phyloP scores from a whole-genome alignment of 768 basidiomycete genomes.

The Russula vinacea region DNA sequence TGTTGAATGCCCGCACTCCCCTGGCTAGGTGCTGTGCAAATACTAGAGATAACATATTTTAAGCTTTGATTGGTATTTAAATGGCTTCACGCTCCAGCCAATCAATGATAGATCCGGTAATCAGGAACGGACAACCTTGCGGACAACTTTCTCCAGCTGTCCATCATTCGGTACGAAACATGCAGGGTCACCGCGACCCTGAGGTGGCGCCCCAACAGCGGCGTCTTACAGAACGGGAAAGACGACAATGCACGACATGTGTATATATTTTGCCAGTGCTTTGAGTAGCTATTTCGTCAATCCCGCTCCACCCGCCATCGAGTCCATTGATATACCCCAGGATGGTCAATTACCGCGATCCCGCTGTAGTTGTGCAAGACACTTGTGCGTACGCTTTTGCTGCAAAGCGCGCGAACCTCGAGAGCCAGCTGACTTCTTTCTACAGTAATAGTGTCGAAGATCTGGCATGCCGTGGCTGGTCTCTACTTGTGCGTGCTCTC shows the following conservation, averaged over 20 bases:
- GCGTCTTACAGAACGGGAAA: not conserved
- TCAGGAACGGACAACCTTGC: too few species aligned
- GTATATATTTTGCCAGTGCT: not conserved
- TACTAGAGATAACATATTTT: not conserved
- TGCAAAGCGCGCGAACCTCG: not conserved
- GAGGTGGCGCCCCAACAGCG: too few species aligned
- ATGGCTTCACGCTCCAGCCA: not conserved
- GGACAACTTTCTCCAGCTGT: too few species aligned
- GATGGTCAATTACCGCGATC: constrained; percentile 5
- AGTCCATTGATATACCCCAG: not conserved
- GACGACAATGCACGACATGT: too few species aligned
- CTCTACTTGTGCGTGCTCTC: constrained; percentile 10
- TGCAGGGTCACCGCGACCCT: too few species aligned
- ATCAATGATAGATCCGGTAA: not conserved
- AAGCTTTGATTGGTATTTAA: not conserved
- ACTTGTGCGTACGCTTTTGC: not conserved
- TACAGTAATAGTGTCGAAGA: not conserved
- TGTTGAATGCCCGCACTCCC: too few species aligned
- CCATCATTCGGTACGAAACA: too few species aligned
- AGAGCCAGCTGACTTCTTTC: not conserved
- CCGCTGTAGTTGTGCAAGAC: not conserved
- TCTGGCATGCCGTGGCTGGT: not conserved
- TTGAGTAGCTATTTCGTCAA: not conserved
- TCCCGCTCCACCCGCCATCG: not conserved
- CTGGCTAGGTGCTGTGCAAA: not conserved